Conservation (phyloP, 176 grass and related monocot genomes). For the Dendrocalamus sinicus region DNA sequence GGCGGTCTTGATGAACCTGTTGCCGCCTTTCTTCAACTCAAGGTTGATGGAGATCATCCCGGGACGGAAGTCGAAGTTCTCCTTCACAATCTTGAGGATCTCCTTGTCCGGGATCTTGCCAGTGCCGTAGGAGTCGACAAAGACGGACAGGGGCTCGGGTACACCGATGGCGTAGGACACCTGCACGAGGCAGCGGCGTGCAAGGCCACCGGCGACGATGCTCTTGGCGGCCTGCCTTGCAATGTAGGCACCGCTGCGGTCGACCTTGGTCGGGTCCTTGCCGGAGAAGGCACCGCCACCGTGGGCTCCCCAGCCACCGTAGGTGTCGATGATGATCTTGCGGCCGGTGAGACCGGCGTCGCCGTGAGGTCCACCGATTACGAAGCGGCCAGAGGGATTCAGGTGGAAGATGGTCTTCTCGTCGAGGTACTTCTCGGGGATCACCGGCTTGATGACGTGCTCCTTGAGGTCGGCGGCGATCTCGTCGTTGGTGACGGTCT, state of each 20-base stretch:
- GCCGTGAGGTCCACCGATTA: slow-evolving; percentile 64
- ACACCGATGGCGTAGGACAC: slow-evolving; percentile 75
- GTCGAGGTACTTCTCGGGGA: slow-evolving; percentile 68
- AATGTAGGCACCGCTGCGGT: slow-evolving; percentile 73
- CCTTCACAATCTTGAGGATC: slow-evolving; percentile 69
- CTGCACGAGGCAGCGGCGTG: slow-evolving; percentile 62
- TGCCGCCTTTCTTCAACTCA: slow-evolving; percentile 63
- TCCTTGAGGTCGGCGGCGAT: slow-evolving; percentile 85
- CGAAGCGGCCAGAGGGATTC: slow-evolving; percentile 67
- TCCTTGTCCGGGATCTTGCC: slow-evolving; percentile 69
- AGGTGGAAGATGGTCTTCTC: slow-evolving; percentile 82
- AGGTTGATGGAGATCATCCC: slow-evolving; percentile 80
- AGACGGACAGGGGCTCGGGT: slow-evolving; percentile 64
- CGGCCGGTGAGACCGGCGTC: slow-evolving; percentile 64
- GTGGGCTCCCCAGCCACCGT: slow-evolving; percentile 69
- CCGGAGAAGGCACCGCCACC: slow-evolving; percentile 70
- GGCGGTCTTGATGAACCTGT: slow-evolving; percentile 71
- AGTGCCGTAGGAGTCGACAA: slow-evolving; percentile 58
- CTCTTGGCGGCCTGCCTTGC: slow-evolving; percentile 73
- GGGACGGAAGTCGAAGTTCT: slow-evolving; percentile 72
- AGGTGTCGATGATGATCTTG: slow-evolving; percentile 82
- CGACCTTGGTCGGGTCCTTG: slow-evolving; percentile 78
- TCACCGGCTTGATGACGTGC: slow-evolving; percentile 80
- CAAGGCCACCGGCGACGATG: slow-evolving; percentile 57
- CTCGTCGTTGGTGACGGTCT: slow-evolving; percentile 76